These are phyloP conservation scores for Coniferiporia sulphurascens DNA, from an alignment of 1,284 basidiomycete genomes.

Conservation along the genomic window DNA sequence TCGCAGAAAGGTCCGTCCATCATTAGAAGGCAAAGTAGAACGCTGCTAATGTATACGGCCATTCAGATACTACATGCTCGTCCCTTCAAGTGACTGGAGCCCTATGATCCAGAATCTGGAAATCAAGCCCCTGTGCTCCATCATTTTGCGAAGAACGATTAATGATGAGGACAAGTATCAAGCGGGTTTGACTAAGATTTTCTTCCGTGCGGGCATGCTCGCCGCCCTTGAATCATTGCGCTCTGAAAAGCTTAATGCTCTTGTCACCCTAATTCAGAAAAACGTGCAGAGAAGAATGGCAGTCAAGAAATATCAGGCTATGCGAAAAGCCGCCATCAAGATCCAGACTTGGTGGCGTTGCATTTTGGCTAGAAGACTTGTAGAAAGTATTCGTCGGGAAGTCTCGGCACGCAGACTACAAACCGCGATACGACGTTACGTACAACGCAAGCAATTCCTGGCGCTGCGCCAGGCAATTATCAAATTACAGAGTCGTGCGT, in stretches of 20 bases:
- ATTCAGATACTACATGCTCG: conserved; percentile 92
- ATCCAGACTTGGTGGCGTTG: conserved; percentile 96
- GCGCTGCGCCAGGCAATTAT: conserved; percentile 63
- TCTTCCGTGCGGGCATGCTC: conserved; percentile 99
- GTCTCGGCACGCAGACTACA: conserved; percentile 80
- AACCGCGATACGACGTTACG: conserved; percentile 61
- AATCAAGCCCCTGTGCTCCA: conserved; percentile 76
- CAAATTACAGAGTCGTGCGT: conserved; percentile 83
- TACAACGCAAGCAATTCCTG: conserved; percentile 72
- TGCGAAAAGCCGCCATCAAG: conserved; percentile 73
- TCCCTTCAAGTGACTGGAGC: conserved; percentile 82
- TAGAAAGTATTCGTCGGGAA: conserved; percentile 68
- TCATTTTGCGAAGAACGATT: conserved; percentile 84
- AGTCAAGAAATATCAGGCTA: conserved; percentile 72
- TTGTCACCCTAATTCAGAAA: conserved; percentile 97
- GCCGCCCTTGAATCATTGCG: conserved; percentile 93
- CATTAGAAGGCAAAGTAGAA: not conserved
- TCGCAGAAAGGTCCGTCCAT: conserved; percentile 83
- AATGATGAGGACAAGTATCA: conserved; percentile 96
- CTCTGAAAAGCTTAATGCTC: conserved; percentile 80
- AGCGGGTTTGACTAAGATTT: conserved; percentile 95
- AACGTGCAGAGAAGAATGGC: conserved; percentile 88
- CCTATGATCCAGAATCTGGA: conserved; percentile 78
- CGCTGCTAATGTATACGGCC: conserved; percentile 12
- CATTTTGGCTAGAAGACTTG: conserved; percentile 70